These are phyloP conservation scores for Lactuca sativa DNA, from an alignment of 129 eudicot genomes.

Conservation along the genomic window DNA sequence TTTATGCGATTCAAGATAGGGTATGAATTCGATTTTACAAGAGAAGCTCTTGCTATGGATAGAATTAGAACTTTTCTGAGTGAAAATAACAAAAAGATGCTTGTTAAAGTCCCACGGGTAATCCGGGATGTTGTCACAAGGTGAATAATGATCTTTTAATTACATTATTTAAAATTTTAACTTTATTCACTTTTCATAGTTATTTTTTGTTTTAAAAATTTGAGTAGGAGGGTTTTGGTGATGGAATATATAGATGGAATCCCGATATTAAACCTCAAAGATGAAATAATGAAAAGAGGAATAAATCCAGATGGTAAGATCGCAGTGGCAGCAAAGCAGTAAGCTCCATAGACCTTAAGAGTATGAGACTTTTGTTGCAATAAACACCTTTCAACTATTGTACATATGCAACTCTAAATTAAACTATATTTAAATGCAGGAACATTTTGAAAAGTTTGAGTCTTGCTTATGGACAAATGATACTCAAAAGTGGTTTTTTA, in stretches of 20 bases:
- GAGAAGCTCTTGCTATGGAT: conserved; percentile 97
- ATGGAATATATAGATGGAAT: conserved; percentile 93
- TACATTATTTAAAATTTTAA: not conserved
- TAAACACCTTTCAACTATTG: not conserved
- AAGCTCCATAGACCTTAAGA: conserved; percentile 59
- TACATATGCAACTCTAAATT: not conserved
- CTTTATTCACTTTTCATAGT: conserved; percentile 3
- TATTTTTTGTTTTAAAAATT: not conserved
- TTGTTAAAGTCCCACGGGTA: conserved; percentile 77
- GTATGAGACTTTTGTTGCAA: conserved; percentile 35
- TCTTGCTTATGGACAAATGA: conserved; percentile 97
- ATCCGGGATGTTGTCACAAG: conserved; percentile 66
- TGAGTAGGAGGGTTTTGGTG: conserved; percentile 78
- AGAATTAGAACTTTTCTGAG: conserved; percentile 65
- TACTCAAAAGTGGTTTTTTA: conserved; percentile 94
- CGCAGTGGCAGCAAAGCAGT: conserved; percentile 93
- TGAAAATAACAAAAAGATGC: conserved; percentile 57
- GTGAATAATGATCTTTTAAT: conserved; percentile 32
- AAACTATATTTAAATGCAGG: conserved; percentile 46
- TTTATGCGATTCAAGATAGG: conserved; percentile 63
- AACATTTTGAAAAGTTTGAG: conserved; percentile 78
- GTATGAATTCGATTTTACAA: conserved; percentile 85
- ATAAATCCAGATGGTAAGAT: conserved; percentile 76
- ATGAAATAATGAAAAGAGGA: conserved; percentile 90
- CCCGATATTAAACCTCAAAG: conserved; percentile 88